Evolutionary conservation across 2,329 filamentous ascomycete species (phyloP).

Genomic region (Alternaria arbusti): DNA sequence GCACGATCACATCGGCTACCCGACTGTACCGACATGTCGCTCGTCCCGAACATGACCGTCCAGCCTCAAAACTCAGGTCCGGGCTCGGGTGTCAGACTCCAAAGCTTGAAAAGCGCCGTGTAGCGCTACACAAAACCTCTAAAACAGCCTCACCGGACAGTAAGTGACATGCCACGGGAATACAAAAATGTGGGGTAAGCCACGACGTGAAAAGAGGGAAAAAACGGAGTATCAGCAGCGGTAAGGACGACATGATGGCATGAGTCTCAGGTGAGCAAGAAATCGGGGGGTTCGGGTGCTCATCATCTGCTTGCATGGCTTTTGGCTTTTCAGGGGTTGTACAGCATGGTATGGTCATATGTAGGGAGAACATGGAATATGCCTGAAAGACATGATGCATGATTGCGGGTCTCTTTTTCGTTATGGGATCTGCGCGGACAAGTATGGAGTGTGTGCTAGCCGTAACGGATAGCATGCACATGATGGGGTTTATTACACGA

Average conservation of each 20-base stretch:
- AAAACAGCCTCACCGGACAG: conserved; percentile 26
- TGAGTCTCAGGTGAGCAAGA: conserved; percentile 25
- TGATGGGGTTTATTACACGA: conserved; percentile 18
- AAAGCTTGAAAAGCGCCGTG: not conserved
- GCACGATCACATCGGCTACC: not conserved
- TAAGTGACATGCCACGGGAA: conserved; percentile 15
- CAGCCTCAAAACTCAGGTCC: not conserved
- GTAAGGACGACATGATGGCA: conserved; percentile 15
- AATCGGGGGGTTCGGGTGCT: not conserved
- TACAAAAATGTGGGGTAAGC: conserved; percentile 34
- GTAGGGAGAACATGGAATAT: not conserved
- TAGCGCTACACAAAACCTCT: not conserved
- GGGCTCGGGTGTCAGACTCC: not conserved
- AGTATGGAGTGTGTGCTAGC: conserved; percentile 28
- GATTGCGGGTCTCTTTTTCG: not conserved
- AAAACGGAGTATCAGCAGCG: not conserved
- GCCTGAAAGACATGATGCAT: not conserved
- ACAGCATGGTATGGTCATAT: not conserved
- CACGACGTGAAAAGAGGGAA: not conserved
- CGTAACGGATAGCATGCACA: conserved; percentile 20
- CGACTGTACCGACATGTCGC: not conserved
- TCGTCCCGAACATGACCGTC: not conserved
- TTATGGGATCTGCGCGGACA: not conserved
- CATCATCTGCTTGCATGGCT: not conserved
- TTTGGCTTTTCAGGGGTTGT: not conserved